phyloP scores from a whole-genome alignment of 306 rosid species.

The Cucumis hystrix region DNA sequence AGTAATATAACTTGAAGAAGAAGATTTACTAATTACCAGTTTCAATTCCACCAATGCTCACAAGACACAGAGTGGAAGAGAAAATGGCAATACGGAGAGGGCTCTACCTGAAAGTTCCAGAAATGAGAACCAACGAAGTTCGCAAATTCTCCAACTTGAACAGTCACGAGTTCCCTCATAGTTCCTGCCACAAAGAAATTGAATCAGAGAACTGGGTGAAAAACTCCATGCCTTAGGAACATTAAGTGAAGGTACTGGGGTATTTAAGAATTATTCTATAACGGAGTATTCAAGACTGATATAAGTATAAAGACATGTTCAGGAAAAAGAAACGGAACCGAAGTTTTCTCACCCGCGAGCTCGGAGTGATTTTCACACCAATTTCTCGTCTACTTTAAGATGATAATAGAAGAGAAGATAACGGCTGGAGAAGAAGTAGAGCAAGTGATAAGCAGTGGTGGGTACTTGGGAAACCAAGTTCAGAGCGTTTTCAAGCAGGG shows the following conservation, averaged over 20 bases:
- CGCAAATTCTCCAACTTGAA: slow-evolving; percentile 78
- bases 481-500: background rate
- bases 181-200: slow-evolving; percentile 4
- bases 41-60: background rate
- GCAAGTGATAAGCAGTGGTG: background rate
- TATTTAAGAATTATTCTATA: background rate
- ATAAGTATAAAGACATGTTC: background rate
- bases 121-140: slow-evolving; percentile 84
- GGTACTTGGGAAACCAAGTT: background rate
- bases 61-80: background rate
- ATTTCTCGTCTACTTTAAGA: background rate
- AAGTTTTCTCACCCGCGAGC: background rate
- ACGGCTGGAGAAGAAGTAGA: background rate
- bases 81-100: background rate
- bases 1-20: background rate
- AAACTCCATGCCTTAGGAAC: background rate
- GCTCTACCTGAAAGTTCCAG: slow-evolving; percentile 86
- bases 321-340: background rate
- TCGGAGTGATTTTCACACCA: background rate
- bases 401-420: background rate
- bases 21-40: background rate
- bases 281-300: background rate
- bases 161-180: slow-evolving; percentile 74
- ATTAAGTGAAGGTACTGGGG: background rate
- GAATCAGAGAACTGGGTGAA: background rate